Base-by-base conservation (phyloP, 1,284 basidiomycete species). In the Trametes hirsuta region DNA sequence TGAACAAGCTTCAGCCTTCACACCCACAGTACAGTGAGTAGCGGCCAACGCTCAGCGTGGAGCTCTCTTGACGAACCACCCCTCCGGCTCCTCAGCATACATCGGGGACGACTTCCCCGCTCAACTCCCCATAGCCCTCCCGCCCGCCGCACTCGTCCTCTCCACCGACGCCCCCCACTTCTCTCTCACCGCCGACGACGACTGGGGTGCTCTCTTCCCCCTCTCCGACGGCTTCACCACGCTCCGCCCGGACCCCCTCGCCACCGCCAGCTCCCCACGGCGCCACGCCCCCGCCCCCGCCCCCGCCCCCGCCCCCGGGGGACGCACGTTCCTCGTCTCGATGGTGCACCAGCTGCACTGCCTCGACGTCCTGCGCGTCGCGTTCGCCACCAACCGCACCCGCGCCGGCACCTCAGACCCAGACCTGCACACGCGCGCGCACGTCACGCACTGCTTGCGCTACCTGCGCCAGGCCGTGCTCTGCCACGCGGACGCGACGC, bases 391-490 rank as follows among this genome's bases (percentile, higher is more conserved):
- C 36, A 68, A 66, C 57, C 70, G 69, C 47, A 73, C 70, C 57
- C 70, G 69, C 47, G 72, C 70, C 8, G 69, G 70, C 41, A 61
- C 70, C 24, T 45, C 42, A 25, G 68, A 30, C 30, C 30, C 30
- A 25, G 68, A 30, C 30, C 30, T 1, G 5, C 30, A 30, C 30
- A 8, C 30, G 30, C 30, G 30, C 30, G 30, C 66, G 25, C 69
- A 79, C 59, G 67, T 75, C 39, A 65, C 75, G 49, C 79, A 79
- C 50, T 79, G 78, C 56, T 60, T 79, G 52, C 71, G 74, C 11
- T 79, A 79, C 62, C 68, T 79, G 14, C 64, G 72, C 34, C 77
- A 79, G 63, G 69, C 71, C 14, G 66, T 79, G n/a, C 57, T 79
- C 6, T 79, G 78, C 61, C 54, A 68, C 30, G 74, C 77, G 0